A percentile compares a stretch with the other conserved stretches of the same genome.
phyloP scores from a whole-genome alignment of 2,329 filamentous ascomycete genomes.

The Epichloe gansuensis region DNA sequence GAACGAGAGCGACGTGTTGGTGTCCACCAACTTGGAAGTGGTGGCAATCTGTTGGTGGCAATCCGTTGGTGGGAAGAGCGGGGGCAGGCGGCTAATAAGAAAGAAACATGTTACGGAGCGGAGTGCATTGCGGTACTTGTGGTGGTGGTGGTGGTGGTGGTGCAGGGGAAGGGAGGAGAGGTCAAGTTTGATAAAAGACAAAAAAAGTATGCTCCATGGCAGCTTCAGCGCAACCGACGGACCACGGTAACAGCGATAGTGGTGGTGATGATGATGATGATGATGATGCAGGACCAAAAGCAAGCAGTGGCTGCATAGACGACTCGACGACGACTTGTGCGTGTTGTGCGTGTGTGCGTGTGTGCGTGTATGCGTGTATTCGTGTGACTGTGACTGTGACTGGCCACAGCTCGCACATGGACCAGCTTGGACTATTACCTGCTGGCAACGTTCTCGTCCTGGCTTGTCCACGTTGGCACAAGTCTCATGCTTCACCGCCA shows the following conservation, averaged over 20 bases:
- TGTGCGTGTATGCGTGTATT: too few species aligned
- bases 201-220: too few species aligned
- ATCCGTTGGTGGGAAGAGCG: neutral
- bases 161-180: neutral
- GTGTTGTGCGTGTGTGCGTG: neutral
- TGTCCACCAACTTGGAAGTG: neutral
- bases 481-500: neutral
- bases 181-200: too few species aligned
- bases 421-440: too few species aligned
- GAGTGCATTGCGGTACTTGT: too few species aligned
- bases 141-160: neutral
- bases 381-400: neutral
- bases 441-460: neutral
- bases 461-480: neutral
- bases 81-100: too few species aligned
- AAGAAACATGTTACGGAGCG: too few species aligned
- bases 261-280: conserved; percentile 1
- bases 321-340: neutral
- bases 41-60: neutral
- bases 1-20: conserved; percentile 16
- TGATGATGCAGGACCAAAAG: conserved; percentile 4
- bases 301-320: conserved; percentile 1
- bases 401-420: too few species aligned
- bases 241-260: neutral
- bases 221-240: neutral